Conservation (phyloP, 2,329 filamentous ascomycete species). For the Pseudogymnoascus sp. region DNA sequence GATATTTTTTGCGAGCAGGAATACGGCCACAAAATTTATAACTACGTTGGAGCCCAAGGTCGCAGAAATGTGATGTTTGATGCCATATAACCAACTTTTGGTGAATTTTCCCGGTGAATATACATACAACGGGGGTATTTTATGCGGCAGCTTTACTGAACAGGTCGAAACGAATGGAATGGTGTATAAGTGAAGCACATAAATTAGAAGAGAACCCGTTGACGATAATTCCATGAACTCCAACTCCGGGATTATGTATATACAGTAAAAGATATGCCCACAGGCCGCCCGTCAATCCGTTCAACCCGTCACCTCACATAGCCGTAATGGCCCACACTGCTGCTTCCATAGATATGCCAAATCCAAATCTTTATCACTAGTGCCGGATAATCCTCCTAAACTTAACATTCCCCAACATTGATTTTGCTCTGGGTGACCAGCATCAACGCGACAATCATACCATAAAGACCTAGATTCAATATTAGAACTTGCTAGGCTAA, state of each 20-base stretch:
- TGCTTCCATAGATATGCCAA: background rate
- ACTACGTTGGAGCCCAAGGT: background rate
- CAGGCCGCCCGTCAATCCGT: background rate
- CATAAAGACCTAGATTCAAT: slow-evolving; percentile 69
- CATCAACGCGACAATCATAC: slow-evolving; percentile 90
- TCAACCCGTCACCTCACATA: background rate
- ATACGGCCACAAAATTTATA: background rate
- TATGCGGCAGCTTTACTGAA: background rate
- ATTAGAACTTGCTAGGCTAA: background rate
- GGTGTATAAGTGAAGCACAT: background rate
- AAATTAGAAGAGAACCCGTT: background rate
- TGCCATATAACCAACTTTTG: background rate
- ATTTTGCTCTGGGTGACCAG: slow-evolving; percentile 86
- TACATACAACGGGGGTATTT: background rate
- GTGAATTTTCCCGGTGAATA: background rate
- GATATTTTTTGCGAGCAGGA: too few species aligned
- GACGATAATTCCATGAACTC: background rate
- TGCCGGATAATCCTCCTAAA: background rate
- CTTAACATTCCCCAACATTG: slow-evolving; percentile 34
- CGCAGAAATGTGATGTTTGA: background rate
- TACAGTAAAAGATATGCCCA: background rate
- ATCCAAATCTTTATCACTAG: background rate
- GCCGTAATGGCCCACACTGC: background rate
- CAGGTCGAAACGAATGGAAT: background rate
- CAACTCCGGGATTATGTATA: background rate